phyloP scores from a whole-genome alignment of 2,329 filamentous ascomycete genomes.

The Xylariaceae sp. region DNA sequence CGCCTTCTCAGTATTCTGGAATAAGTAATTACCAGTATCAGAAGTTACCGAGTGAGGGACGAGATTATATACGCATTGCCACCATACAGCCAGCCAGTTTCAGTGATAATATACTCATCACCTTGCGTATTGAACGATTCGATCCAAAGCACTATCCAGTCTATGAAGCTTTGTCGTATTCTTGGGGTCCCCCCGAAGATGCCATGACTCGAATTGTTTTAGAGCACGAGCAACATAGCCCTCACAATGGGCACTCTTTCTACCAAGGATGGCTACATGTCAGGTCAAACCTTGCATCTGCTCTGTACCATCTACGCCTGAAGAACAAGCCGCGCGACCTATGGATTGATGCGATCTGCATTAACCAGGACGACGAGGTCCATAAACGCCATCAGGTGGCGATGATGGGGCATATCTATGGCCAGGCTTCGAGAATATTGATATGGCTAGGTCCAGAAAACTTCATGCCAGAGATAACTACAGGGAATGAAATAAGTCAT shows the following conservation, averaged over 20 bases:
- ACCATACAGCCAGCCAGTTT: not conserved
- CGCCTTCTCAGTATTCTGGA: no score
- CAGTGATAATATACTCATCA: not conserved
- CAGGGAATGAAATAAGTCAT: no score
- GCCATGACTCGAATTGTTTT: not conserved
- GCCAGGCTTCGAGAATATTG: no score
- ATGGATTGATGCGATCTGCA: no score
- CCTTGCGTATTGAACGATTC: not conserved
- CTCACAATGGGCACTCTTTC: not conserved
- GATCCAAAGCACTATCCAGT: not conserved
- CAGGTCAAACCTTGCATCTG: not conserved
- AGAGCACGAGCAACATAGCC: not conserved
- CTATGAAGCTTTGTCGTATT: slow-evolving; percentile 5
- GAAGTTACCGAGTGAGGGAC: not conserved
- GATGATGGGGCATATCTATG: no score
- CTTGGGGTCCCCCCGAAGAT: not conserved
- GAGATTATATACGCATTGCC: not conserved
- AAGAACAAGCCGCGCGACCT: no score
- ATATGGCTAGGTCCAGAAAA: no score
- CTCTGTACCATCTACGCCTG: not conserved
- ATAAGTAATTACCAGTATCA: not conserved
- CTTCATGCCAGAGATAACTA: no score
- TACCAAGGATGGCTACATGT: not conserved
- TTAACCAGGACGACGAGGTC: no score
- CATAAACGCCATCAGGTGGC: no score